phyloP scores from a whole-genome alignment of 768 basidiomycete genomes.

The Tulasnella sp. region DNA sequence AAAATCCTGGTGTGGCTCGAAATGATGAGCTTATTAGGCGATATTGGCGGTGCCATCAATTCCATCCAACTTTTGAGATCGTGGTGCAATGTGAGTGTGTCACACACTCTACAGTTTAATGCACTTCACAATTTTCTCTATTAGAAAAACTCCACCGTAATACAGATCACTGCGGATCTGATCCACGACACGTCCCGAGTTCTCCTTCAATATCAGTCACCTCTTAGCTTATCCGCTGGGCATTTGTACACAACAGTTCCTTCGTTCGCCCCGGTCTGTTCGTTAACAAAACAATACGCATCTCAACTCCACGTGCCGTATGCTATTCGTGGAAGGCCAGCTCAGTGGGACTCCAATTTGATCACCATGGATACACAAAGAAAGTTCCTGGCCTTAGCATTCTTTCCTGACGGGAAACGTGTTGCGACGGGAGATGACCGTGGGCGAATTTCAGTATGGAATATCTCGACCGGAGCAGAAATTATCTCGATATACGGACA shows the following conservation, averaged over 20 bases:
- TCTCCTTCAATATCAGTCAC: background rate
- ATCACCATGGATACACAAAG: background rate
- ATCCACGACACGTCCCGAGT: background rate
- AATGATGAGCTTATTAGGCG: no score
- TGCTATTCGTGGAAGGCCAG: no score
- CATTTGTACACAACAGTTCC: background rate
- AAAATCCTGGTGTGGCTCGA: no score
- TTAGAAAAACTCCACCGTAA: no score
- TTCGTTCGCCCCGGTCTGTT: conserved; percentile 5
- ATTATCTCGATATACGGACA: background rate
- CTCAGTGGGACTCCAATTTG: background rate
- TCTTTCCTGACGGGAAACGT: background rate
- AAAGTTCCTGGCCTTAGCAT: background rate
- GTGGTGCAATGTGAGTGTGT: no score
- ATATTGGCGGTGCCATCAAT: no score
- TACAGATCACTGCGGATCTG: background rate
- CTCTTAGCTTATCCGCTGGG: background rate
- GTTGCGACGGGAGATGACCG: background rate
- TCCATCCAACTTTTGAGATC: no score
- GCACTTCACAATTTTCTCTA: no score
- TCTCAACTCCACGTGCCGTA: background rate
- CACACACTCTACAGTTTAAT: no score
- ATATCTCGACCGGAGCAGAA: background rate
- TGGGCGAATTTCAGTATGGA: background rate
- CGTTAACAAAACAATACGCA: background rate